Evolutionary conservation across 148 eudicot species (phyloP).

Genomic region (Rhododendron kiyosumense): DNA sequence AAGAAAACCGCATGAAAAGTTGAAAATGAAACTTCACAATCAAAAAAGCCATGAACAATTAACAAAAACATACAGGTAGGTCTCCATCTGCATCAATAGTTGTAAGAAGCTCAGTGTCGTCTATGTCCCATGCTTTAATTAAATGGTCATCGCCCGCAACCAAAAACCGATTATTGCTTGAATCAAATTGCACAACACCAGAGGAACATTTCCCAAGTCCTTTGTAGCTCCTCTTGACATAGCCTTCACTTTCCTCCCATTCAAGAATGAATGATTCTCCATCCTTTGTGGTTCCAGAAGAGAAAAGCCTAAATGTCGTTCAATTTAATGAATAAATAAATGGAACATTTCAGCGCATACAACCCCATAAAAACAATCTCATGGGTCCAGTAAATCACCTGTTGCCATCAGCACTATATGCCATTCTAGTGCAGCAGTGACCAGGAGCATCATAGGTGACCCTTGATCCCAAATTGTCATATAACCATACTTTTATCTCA

Average conservation of each 20-base stretch:
- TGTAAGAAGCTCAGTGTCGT: conserved; percentile 28
- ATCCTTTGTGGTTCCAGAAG: conserved; percentile 45
- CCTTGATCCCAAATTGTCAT: conserved; percentile 42
- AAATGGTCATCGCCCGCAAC: conserved; percentile 48
- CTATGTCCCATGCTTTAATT: conserved; percentile 49
- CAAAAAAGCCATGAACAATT: background rate
- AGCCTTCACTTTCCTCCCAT: conserved; percentile 54
- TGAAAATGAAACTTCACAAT: background rate
- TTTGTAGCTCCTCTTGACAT: conserved; percentile 37
- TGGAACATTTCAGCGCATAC: background rate
- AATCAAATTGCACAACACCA: conserved; percentile 44
- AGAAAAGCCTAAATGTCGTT: conserved; percentile 32
- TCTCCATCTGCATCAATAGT: conserved; percentile 51
- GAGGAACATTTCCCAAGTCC: conserved; percentile 32
- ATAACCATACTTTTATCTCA: conserved; percentile 50
- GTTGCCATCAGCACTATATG: conserved; percentile 43
- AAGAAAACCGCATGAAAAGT: background rate
- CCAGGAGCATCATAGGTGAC: conserved; percentile 45
- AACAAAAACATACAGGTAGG: conserved; percentile 31
- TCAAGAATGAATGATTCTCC: conserved; percentile 49
- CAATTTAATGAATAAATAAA: background rate
- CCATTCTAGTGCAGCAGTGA: conserved; percentile 44
- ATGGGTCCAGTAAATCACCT: conserved; percentile 24
- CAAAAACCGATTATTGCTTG: conserved; percentile 35
- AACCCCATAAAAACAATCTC: background rate